Evolutionary conservation across 2,329 filamentous ascomycete species (phyloP).

Genomic region (Ramularia endophylla): DNA sequence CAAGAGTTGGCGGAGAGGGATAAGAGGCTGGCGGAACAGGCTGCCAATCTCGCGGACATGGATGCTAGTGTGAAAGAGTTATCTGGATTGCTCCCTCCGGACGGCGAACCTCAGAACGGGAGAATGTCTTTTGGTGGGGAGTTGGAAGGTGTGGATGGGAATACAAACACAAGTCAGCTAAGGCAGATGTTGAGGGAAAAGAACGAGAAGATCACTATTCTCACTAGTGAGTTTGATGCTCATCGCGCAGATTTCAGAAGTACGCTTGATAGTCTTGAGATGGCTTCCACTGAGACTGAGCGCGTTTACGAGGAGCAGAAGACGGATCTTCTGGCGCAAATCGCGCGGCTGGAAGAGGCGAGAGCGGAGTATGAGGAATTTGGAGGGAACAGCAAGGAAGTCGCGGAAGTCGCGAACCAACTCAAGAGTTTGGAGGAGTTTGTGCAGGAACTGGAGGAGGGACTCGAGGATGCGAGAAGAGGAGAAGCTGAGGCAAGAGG

Average conservation of each 20-base stretch:
- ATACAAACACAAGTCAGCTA: conserved; percentile 49
- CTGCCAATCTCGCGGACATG: conserved; percentile 78
- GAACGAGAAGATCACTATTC: conserved; percentile 90
- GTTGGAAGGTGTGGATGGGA: conserved; percentile 52
- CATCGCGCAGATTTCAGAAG: conserved; percentile 94
- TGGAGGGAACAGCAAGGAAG: conserved; percentile 82
- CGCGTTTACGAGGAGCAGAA: conserved; percentile 93
- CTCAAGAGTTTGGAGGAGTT: conserved; percentile 93
- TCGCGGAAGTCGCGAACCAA: conserved; percentile 84
- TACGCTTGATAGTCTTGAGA: conserved; percentile 92
- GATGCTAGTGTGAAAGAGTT: conserved; percentile 80
- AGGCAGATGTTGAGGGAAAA: conserved; percentile 83
- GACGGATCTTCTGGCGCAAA: conserved; percentile 74
- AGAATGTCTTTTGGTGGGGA: conserved; percentile 51
- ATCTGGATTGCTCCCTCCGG: conserved; percentile 60
- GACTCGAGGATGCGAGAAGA: conserved; percentile 85
- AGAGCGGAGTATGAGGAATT: conserved; percentile 78
- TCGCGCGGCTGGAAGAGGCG: conserved; percentile 65
- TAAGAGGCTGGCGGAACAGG: conserved; percentile 81
- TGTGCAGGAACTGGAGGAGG: conserved; percentile 94
- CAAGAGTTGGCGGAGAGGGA: conserved; percentile 77
- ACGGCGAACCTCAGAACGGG: conserved; percentile 41
- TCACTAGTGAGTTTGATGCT: conserved; percentile 90
- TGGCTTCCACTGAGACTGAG: conserved; percentile 93
- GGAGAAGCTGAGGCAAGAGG: conserved; percentile 93